Evolutionary conservation across 768 basidiomycete species (phyloP).

Genomic region (Pholiota conissans): DNA sequence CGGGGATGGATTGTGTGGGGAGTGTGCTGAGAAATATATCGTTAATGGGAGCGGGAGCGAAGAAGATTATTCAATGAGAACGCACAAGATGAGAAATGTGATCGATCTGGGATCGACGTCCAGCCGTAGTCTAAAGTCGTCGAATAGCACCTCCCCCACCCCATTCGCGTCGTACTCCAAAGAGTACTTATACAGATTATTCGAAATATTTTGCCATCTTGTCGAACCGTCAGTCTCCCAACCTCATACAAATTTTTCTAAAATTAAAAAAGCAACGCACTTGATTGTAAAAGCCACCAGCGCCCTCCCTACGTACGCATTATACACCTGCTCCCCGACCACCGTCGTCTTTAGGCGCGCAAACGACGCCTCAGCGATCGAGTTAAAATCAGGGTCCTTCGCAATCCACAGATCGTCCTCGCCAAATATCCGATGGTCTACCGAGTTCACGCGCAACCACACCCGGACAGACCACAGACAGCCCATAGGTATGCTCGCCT

Average conservation of each 20-base stretch:
- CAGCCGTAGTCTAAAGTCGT: conserved; percentile 50
- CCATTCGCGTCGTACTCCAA: conserved; percentile 69
- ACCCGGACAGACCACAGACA: conserved; percentile 59
- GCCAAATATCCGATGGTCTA: conserved; percentile 64
- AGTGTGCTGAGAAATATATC: conserved; percentile 39
- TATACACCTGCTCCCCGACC: conserved; percentile 50
- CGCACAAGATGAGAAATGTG: conserved; percentile 64
- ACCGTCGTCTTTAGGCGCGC: conserved; percentile 45
- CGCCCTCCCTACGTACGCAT: conserved; percentile 55
- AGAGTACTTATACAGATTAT: conserved; percentile 50
- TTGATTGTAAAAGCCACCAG: conserved; percentile 55
- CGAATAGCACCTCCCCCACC: conserved; percentile 53
- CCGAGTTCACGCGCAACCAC: conserved; percentile 58
- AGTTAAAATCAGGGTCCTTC: conserved; percentile 62
- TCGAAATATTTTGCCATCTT: conserved; percentile 52
- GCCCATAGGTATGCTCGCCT: conserved; percentile 50
- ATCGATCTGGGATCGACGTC: conserved; percentile 54
- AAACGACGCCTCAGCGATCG: conserved; percentile 57
- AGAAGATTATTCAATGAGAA: conserved; percentile 8
- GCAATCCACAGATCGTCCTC: conserved; percentile 69
- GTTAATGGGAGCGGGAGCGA: background rate
- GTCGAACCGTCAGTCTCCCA: background rate
- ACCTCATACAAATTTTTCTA: background rate
- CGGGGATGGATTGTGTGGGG: conserved; percentile 52
- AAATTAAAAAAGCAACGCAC: conserved; percentile 29